Base-by-base conservation (phyloP, 2,329 filamentous ascomycete genomes). In the Penicillium brevicompactum region DNA sequence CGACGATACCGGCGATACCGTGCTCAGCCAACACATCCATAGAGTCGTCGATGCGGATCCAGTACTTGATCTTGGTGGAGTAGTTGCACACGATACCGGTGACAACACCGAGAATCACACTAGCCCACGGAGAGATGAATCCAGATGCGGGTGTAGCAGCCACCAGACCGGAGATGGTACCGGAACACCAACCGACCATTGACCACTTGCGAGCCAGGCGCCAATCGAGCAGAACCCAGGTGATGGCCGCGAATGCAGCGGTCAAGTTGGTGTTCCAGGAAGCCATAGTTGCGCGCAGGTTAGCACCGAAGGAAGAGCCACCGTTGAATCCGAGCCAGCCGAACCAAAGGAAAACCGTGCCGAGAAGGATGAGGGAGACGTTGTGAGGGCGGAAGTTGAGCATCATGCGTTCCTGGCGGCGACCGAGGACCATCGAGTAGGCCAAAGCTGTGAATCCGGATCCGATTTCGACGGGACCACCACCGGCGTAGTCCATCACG, bases 251-350 rank as follows among this genome's bases (percentile, higher is more conserved):
- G 69, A 97, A 96, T 80, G 92, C 91, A 73, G 91, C 93, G 46
- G 91, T 94, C 70, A 96, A 74, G 80, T 94, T 97, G 56, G 90
- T 91, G 83, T 97, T 97, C 93, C 92, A 99, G 86, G 91, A 96
- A 52, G 94, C 93, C 87, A 97, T 95, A 63, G 89, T 88, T 52
- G 94, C 94, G 63, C 94, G 90, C 51, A 97, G 83, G 80, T 97
- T 97, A 64, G 92, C 91, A 65, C 93, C 92, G 66, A 97, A 96
- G 38, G 93, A 81, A 22, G 92, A 97, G 61, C 94, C 94, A 67
- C 93, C 94, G 82, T 99, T 99, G 86, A 99, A 99, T 52, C 92
- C 94, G 62, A 99, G 83, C 94, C 94, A 99, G 70, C 94, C 94
- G 70, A 97, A 97, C 92, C 92, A 97, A 53, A 99, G 91, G 67